phyloP scores from a whole-genome alignment of 2,329 filamentous ascomycete species.

The Penicillium sp. region DNA sequence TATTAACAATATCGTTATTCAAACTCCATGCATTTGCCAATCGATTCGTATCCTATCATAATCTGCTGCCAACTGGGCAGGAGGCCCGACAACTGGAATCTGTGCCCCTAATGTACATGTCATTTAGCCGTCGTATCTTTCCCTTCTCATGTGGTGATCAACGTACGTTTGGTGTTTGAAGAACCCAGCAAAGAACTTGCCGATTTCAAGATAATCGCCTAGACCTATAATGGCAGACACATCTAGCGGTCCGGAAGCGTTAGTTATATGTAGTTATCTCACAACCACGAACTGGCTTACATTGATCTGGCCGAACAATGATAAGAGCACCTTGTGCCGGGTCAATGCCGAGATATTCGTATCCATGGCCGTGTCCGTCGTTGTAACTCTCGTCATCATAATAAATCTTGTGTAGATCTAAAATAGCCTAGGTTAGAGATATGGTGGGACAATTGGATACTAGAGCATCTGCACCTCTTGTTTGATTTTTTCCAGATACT shows the following conservation, averaged over 20 bases:
- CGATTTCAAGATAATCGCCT: conserved; percentile 33
- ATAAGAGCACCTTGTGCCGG: conserved; percentile 48
- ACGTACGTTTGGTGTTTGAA: conserved; percentile 23
- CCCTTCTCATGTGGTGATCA: neutral
- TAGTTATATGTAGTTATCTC: neutral
- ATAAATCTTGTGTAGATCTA: conserved; percentile 60
- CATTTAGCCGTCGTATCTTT: neutral
- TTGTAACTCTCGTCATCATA: conserved; percentile 57
- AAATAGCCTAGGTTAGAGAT: neutral
- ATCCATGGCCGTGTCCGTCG: conserved; percentile 56
- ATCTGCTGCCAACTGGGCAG: neutral
- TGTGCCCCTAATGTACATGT: neutral
- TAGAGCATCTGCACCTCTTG: conserved; percentile 48
- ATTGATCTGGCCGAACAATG: conserved; percentile 61
- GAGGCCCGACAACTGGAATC: neutral
- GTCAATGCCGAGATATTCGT: conserved; percentile 56
- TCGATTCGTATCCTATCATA: neutral
- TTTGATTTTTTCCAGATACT: conserved; percentile 53
- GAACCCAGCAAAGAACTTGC: conserved; percentile 38
- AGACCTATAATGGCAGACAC: conserved; percentile 40
- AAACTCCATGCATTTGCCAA: neutral
- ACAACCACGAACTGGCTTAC: conserved; percentile 36
- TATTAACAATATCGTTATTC: neutral
- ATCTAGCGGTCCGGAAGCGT: conserved; percentile 26
- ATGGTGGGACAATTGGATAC: neutral